Percentiles rank a stretch among this genome's conserved stretches.
These are phyloP conservation scores for Mycena crocata DNA, from an alignment of 768 basidiomycete genomes.

Conservation along the genomic window DNA sequence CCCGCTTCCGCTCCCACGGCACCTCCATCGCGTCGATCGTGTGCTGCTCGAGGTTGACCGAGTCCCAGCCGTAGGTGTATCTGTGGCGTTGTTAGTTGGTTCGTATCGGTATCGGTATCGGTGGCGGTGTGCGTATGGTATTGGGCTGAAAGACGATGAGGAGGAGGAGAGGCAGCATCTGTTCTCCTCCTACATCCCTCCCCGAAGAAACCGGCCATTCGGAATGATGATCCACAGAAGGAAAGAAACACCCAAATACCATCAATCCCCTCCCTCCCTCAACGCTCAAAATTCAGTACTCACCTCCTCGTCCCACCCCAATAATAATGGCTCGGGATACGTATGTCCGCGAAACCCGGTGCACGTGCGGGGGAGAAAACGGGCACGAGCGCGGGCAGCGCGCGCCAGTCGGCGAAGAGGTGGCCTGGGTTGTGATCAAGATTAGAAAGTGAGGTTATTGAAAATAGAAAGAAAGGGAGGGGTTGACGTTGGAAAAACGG, in stretches of 20 bases:
- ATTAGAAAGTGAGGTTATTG: background rate
- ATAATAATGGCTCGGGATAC: slow-evolving; percentile 97
- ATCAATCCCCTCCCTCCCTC: too few relatives aligned
- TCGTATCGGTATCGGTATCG: too few relatives aligned
- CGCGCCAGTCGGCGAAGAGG: slow-evolving; percentile 97
- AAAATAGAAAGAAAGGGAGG: slow-evolving; percentile 82
- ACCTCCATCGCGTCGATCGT: slow-evolving; percentile 88
- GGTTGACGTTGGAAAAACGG: slow-evolving; percentile 83
- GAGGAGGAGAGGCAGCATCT: too few relatives aligned
- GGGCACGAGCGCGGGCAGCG: slow-evolving; percentile 89
- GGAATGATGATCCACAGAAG: background rate
- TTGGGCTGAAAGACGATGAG: too few relatives aligned
- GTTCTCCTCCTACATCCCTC: too few relatives aligned
- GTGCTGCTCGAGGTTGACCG: slow-evolving; percentile 75
- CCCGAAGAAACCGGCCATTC: too few relatives aligned
- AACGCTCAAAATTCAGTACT: too few relatives aligned
- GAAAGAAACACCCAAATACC: background rate
- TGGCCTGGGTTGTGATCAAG: slow-evolving; percentile 61
- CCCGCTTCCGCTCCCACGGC: slow-evolving; percentile 90
- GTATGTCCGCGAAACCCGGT: slow-evolving; percentile 87
- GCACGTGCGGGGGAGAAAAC: slow-evolving; percentile 94
- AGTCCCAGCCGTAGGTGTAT: slow-evolving; percentile 94
- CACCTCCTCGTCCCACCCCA: slow-evolving; percentile 76
- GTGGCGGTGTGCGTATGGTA: too few relatives aligned
- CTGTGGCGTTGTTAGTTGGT: too few relatives aligned